A percentile compares a stretch with the other conserved stretches of the same genome.
These are phyloP conservation scores for Scedosporium aurantiacum DNA, from an alignment of 2,329 filamentous ascomycete species.

Conservation along the genomic window DNA sequence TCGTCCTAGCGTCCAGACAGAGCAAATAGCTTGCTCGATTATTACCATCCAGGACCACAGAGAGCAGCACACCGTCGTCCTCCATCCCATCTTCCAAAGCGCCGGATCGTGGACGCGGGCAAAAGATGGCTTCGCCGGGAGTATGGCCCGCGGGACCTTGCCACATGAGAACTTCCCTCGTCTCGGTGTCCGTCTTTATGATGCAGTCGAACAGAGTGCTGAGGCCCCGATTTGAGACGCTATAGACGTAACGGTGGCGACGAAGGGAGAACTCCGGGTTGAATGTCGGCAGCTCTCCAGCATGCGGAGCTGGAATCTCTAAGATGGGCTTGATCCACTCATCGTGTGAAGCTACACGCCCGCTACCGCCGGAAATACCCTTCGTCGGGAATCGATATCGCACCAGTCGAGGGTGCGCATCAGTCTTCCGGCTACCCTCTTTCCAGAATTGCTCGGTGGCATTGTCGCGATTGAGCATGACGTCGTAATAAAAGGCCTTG, in stretches of 20 bases:
- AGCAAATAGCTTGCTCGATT: conserved; percentile 51
- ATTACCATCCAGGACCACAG: conserved; percentile 53
- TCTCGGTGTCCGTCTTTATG: conserved; percentile 52
- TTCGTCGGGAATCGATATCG: conserved; percentile 31
- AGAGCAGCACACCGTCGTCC: conserved; percentile 53
- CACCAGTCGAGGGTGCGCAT: conserved; percentile 24
- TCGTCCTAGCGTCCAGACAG: conserved; percentile 49
- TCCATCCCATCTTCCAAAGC: conserved; percentile 27
- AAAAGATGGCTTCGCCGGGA: conserved; percentile 62
- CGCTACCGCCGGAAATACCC: conserved; percentile 8
- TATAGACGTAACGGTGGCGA: conserved; percentile 51
- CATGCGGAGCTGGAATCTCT: conserved; percentile 37
- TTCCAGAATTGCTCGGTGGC: conserved; percentile 32
- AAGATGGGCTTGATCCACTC: background rate
- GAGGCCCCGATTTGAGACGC: conserved; percentile 41
- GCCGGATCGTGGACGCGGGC: conserved; percentile 21
- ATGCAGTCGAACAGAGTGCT: conserved; percentile 52
- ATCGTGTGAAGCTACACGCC: conserved; percentile 1
- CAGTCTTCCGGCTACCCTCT: conserved; percentile 24
- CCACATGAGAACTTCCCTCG: conserved; percentile 44
- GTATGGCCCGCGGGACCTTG: conserved; percentile 45
- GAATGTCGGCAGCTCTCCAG: conserved; percentile 55
- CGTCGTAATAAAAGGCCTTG: conserved; percentile 57
- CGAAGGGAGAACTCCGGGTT: conserved; percentile 44
- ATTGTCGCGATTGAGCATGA: conserved; percentile 43